Evolutionary conservation across 2,329 filamentous ascomycete genomes (phyloP).

Genomic region (Ophiostoma sp.): DNA sequence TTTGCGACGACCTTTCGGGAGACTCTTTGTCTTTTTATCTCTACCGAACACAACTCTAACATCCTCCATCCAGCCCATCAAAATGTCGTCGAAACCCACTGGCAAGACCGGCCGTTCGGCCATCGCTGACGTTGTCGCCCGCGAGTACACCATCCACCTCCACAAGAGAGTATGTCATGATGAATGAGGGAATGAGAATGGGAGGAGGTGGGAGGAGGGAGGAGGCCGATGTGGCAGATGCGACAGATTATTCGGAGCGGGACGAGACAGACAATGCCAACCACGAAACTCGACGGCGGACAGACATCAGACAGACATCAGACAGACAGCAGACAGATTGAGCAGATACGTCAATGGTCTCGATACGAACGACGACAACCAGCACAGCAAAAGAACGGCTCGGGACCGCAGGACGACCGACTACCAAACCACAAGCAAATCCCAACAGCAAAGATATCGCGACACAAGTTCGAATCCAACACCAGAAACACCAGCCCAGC

Average conservation of each 20-base stretch:
- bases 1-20: background rate
- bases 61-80: slow-evolving; percentile 16
- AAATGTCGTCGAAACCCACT: slow-evolving; percentile 61
- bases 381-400: background rate
- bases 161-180: slow-evolving; percentile 87
- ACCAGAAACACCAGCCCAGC: background rate
- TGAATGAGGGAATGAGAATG: slow-evolving; percentile 1
- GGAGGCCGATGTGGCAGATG: background rate
- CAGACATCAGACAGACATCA: background rate
- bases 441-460: background rate
- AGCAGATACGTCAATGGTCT: background rate
- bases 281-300: background rate
- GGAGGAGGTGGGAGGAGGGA: background rate
- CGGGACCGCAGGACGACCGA: background rate
- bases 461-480: background rate
- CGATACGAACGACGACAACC: background rate
- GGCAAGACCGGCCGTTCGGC: slow-evolving; percentile 77
- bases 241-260: background rate
- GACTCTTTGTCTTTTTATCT: background rate
- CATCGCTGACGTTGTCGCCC: slow-evolving; percentile 97
- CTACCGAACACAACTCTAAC: slow-evolving; percentile 19
- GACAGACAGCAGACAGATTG: background rate
- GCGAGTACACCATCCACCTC: slow-evolving; percentile 99
- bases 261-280: background rate
- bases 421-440: background rate